Conservation (phyloP, 495 filamentous ascomycete species). For the Neurospora terricola region DNA sequence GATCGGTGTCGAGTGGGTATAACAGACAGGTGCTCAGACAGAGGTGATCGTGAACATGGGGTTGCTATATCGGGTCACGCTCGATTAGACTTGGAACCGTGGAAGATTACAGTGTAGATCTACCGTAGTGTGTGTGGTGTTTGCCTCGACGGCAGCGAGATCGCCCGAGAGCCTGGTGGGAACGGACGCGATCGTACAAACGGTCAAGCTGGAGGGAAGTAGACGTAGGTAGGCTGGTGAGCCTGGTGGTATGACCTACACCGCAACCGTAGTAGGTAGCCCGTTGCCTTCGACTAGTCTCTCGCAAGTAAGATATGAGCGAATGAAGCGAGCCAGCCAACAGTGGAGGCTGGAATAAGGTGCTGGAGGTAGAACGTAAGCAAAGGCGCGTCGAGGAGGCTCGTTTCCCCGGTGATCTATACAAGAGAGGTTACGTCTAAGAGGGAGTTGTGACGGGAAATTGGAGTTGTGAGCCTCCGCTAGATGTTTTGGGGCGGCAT, state of each 20-base stretch:
- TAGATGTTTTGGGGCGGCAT: neutral
- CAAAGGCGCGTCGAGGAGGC: neutral
- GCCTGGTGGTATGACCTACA: neutral
- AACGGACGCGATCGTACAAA: neutral
- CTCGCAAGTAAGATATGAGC: neutral
- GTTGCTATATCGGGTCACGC: neutral
- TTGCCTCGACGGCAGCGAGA: neutral
- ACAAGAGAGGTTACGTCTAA: neutral
- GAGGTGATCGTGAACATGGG: neutral
- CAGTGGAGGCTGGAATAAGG: neutral
- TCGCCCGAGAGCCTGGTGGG: neutral
- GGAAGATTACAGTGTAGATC: neutral
- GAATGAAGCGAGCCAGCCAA: neutral
- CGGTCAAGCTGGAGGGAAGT: neutral
- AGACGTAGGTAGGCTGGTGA: neutral
- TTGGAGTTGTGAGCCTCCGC: neutral
- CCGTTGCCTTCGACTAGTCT: neutral
- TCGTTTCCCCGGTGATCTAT: neutral
- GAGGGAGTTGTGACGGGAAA: neutral
- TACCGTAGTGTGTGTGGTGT: neutral
- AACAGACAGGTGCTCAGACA: neutral
- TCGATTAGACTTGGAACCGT: neutral
- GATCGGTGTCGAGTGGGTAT: neutral
- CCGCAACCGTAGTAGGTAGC: neutral
- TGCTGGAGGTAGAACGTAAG: neutral